Base-by-base conservation (phyloP, 2,329 filamentous ascomycete species). In the Penicillium hordei region DNA sequence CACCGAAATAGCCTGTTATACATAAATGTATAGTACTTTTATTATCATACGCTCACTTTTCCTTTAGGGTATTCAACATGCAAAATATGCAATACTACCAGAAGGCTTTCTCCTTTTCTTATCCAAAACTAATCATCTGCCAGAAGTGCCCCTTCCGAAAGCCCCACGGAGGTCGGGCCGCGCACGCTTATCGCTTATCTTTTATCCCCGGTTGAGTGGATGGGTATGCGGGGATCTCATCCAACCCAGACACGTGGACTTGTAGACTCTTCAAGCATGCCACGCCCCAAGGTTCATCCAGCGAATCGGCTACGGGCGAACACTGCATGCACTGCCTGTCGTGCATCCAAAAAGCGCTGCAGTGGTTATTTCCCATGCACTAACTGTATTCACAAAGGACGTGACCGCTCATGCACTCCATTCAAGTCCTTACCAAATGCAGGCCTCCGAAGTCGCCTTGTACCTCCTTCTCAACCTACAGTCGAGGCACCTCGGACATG, bases 281-380 rank as follows among this genome's bases (percentile, higher is more conserved):
- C 81, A 57, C 80, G 82, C 23, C 80, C 81, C 13, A 82, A 78
- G 61, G 80, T 83, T 23, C 75, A 74, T 19, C 78, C 79, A 1
- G 76, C 78, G 48, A 77, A 82, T 59, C 78, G 82, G 5, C 76
- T 79, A 56, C 75, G 81, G 40, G 79, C 79, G 17, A 76, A 75
- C 23, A 78, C 81, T 56, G 81, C 81, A 8, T 83, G 81, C 61
- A 72, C 75, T 46, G 67, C 75, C 6, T 83, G 81, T 61, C 76
- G 79, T 31, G 71, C 74, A 15, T 77, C 80, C 9, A 83, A 83
- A 69, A 83, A 82, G 68, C 72, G 79, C 60, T 83, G 81, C 64
- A 79, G 77, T 55, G 80, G 78, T 10, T 75, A 73, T 0, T 76
- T 78, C 2, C 81, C 81, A 1, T 83, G 81, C 60, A 72, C 75